A percentile compares a stretch with the other conserved stretches of the same genome.
phyloP scores from a whole-genome alignment of 768 basidiomycete species.

The Suillus tomentosus region DNA sequence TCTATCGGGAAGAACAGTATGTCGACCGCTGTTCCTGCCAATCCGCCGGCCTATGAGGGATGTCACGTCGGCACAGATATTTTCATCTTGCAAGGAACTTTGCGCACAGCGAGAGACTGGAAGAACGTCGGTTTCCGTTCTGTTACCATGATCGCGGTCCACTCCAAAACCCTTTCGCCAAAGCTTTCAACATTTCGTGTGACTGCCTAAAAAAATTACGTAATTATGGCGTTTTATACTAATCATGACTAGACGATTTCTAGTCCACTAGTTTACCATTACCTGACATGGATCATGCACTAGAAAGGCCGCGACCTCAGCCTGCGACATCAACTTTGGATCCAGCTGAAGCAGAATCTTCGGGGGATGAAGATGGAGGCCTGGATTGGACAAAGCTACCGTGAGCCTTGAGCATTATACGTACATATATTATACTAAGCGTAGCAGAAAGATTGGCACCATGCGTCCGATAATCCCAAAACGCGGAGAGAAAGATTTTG shows the following conservation, averaged over 20 bases:
- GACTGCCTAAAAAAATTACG: neutral
- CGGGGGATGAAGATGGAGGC: conserved; percentile 73
- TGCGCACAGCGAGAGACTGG: conserved; percentile 49
- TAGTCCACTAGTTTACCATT: neutral
- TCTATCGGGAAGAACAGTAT: conserved; percentile 96
- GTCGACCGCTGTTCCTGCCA: conserved; percentile 94
- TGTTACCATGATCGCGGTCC: conserved; percentile 25
- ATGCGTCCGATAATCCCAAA: conserved; percentile 83
- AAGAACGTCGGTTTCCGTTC: conserved; percentile 42
- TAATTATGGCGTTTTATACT: no score
- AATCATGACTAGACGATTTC: neutral
- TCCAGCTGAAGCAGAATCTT: conserved; percentile 51
- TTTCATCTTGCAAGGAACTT: conserved; percentile 14
- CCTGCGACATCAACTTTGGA: conserved; percentile 17
- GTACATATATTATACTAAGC: conserved; percentile 12
- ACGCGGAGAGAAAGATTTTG: conserved; percentile 97
- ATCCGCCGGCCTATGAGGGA: conserved; percentile 69
- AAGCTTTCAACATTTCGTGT: neutral
- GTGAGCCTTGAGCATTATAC: conserved; percentile 38
- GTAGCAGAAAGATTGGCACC: conserved; percentile 24
- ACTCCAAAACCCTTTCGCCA: neutral
- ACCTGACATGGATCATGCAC: conserved; percentile 59
- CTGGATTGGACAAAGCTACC: conserved; percentile 83
- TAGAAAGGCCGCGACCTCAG: conserved; percentile 44
- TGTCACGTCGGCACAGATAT: conserved; percentile 16